These are phyloP conservation scores for Suillus luteus DNA, from an alignment of 768 basidiomycete genomes.

Conservation along the genomic window DNA sequence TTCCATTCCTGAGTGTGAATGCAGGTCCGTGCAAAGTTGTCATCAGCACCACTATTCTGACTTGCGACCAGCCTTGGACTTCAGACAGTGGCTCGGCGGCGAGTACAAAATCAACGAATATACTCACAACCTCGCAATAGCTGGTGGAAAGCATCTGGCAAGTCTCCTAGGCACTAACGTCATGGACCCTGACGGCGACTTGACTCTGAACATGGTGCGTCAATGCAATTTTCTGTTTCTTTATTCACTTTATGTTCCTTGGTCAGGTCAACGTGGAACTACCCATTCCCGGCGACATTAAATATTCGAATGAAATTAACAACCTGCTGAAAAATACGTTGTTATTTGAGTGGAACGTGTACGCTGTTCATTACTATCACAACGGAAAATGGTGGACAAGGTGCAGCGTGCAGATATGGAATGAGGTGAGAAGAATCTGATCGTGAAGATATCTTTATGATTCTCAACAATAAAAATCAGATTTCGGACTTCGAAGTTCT, in stretches of 20 bases:
- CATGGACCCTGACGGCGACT: constrained; percentile 59
- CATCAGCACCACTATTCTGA: constrained; percentile 5
- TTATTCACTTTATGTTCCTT: not conserved
- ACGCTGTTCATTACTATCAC: constrained; percentile 21
- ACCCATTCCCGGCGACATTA: constrained; percentile 34
- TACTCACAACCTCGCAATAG: constrained; percentile 65
- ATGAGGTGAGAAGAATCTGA: constrained; percentile 26
- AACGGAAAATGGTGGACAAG: constrained; percentile 36
- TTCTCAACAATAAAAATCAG: constrained; percentile 12
- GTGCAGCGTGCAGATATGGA: constrained; percentile 35
- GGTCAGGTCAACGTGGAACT: constrained; percentile 44
- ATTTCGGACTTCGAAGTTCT: constrained; percentile 35
- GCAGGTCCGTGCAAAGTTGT: constrained; percentile 43
- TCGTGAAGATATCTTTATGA: not conserved
- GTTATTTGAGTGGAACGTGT: constrained; percentile 25
- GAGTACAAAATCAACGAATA: constrained; percentile 72
- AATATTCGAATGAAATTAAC: constrained; percentile 19
- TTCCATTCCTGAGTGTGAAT: constrained; percentile 53
- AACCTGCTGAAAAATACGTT: constrained; percentile 21
- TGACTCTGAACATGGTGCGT: constrained; percentile 72
- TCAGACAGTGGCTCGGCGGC: constrained; percentile 74
- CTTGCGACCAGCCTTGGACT: constrained; percentile 58
- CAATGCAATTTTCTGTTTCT: not conserved
- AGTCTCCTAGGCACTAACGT: constrained; percentile 60
- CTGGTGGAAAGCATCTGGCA: constrained; percentile 63